Percentiles rank a stretch among this genome's conserved stretches.
phyloP scores from a whole-genome alignment of 352 stramenopile genomes.

The Aphanomyces stellatus region DNA sequence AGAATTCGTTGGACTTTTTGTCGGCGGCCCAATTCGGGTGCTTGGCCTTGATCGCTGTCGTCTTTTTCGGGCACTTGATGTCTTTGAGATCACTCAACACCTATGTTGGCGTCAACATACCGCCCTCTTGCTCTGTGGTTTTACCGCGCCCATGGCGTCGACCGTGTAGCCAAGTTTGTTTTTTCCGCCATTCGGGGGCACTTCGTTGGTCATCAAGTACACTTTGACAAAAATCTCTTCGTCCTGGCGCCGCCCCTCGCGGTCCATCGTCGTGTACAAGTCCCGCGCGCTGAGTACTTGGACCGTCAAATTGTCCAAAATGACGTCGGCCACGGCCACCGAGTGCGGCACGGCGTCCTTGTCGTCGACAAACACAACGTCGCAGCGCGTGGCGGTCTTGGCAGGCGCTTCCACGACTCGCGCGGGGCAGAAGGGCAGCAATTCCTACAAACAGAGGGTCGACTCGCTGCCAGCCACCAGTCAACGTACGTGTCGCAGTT shows the following conservation, averaged over 20 bases:
- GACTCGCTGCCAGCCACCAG: background rate
- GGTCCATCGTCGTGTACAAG: slow-evolving; percentile 21
- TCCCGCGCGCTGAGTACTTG: slow-evolving; percentile 42
- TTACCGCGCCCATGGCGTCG: background rate
- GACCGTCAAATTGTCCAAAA: slow-evolving; percentile 37
- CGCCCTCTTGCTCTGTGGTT: background rate
- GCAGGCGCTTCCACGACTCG: slow-evolving; percentile 23
- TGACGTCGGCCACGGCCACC: slow-evolving; percentile 32
- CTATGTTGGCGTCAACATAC: background rate
- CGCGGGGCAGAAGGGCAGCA: slow-evolving; percentile 32
- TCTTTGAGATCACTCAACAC: background rate
- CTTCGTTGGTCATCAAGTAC: slow-evolving; percentile 5
- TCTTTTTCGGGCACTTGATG: background rate
- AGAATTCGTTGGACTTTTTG: slow-evolving; percentile 1
- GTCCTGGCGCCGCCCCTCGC: background rate
- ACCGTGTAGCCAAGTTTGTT: slow-evolving; percentile 1
- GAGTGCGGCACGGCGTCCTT: slow-evolving; percentile 12
- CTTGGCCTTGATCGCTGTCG: background rate
- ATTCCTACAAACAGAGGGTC: background rate
- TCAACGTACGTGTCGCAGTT: slow-evolving; percentile 28
- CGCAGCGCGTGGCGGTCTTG: background rate
- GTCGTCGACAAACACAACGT: slow-evolving; percentile 17
- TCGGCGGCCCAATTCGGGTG: background rate
- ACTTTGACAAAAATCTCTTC: slow-evolving; percentile 10
- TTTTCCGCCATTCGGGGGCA: slow-evolving; percentile 5